Evolutionary conservation across 2,329 filamentous ascomycete species (phyloP).

Genomic region (Biscogniauxia mediterranea): DNA sequence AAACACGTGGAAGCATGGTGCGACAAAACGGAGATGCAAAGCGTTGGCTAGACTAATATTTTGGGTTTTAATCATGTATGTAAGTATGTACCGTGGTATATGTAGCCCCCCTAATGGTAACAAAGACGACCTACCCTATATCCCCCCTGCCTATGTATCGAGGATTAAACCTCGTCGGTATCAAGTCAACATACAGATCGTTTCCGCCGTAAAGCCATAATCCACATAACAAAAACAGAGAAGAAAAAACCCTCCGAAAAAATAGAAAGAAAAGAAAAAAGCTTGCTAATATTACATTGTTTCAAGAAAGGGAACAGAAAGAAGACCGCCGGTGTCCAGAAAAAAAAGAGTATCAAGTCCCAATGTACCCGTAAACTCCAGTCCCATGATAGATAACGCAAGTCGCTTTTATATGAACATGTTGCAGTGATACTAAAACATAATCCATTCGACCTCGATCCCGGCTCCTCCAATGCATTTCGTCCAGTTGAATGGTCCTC

Average conservation of each 20-base stretch:
- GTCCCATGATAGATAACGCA: conserved; percentile 8
- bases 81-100: background rate
- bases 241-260: background rate
- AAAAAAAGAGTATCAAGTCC: conserved; percentile 3
- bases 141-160: background rate
- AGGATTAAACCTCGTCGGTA: background rate
- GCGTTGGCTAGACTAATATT: background rate
- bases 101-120: background rate
- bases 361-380: conserved; percentile 13
- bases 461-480: conserved; percentile 55
- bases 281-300: conserved; percentile 18
- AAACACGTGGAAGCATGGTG: background rate
- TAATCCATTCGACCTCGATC: conserved; percentile 64
- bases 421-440: conserved; percentile 47
- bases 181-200: background rate
- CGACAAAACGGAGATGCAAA: background rate
- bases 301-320: conserved; percentile 6
- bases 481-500: conserved; percentile 58
- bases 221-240: conserved; percentile 7
- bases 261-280: conserved; percentile 1
- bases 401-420: conserved; percentile 14
- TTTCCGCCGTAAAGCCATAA: conserved; percentile 21
- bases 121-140: background rate
- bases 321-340: conserved; percentile 2
- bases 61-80: background rate